Conservation (phyloP, 495 filamentous ascomycete species). For the Xylaria flabelliformis region DNA sequence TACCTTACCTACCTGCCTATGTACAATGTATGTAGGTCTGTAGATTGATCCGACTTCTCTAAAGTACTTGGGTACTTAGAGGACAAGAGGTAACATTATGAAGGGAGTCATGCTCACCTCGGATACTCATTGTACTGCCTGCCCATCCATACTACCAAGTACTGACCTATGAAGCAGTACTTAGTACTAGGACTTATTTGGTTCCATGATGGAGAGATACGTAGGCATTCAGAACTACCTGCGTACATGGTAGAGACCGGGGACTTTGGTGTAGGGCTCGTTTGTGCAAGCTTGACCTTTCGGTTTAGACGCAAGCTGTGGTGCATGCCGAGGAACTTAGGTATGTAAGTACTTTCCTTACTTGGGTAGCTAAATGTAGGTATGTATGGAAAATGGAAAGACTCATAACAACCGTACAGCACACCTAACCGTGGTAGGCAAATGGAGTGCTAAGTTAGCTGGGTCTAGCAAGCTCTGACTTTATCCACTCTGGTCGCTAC, state of each 20-base stretch:
- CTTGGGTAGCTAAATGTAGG: background rate
- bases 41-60: background rate
- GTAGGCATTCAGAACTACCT: too few species aligned
- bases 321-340: background rate
- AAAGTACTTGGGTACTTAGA: background rate
- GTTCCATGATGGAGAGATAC: background rate
- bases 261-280: background rate
- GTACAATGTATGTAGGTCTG: too few species aligned
- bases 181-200: background rate
- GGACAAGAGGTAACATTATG: background rate
- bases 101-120: background rate
- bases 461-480: background rate
- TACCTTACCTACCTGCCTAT: too few species aligned
- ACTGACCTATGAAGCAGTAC: background rate
- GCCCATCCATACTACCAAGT: background rate
- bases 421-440: slow-evolving; percentile 1
- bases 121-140: background rate
- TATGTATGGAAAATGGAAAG: background rate
- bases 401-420: background rate
- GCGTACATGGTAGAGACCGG: too few species aligned
- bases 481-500: background rate
- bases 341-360: background rate
- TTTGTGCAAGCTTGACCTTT: background rate
- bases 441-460: background rate
- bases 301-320: background rate